phyloP scores from a whole-genome alignment of 352 stramenopile species.

The Phytophthora sansomeana region DNA sequence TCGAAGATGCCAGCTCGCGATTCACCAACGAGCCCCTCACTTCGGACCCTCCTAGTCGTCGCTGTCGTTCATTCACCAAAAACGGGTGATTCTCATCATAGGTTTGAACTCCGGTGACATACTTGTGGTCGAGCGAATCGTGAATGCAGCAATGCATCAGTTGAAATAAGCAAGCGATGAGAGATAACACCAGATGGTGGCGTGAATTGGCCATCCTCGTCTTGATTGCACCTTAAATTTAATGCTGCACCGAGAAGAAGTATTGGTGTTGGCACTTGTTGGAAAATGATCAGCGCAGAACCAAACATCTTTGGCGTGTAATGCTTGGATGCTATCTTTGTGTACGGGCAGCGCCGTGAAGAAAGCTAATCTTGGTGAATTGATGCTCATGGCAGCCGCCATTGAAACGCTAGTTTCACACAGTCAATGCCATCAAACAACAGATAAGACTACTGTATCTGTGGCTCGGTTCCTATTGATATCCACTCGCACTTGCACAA shows the following conservation, averaged over 20 bases:
- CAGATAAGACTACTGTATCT: too few species aligned
- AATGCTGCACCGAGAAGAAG: too few species aligned
- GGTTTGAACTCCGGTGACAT: slow-evolving; percentile 13
- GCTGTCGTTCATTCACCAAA: slow-evolving; percentile 13
- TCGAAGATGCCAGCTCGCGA: slow-evolving; percentile 20
- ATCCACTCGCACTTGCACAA: too few species aligned
- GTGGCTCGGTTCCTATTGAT: neutral
- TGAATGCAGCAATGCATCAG: slow-evolving; percentile 36
- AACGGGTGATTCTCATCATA: slow-evolving; percentile 40
- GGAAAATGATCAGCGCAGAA: neutral
- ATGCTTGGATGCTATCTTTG: slow-evolving; percentile 1
- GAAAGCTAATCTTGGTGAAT: neutral
- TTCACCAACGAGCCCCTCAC: slow-evolving; percentile 25
- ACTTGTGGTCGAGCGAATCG: slow-evolving; percentile 36
- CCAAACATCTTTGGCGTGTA: neutral
- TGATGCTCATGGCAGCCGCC: neutral
- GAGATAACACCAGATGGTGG: slow-evolving; percentile 1
- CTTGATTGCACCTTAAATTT: neutral
- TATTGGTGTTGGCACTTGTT: too few species aligned
- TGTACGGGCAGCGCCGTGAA: neutral
- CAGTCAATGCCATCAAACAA: too few species aligned
- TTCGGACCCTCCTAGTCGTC: slow-evolving; percentile 8
- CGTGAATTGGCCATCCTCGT: neutral
- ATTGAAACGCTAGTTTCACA: too few species aligned
- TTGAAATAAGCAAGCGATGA: slow-evolving; percentile 5